Conservation (phyloP, 148 eudicot genomes). For the Fagopyrum tataricum region DNA sequence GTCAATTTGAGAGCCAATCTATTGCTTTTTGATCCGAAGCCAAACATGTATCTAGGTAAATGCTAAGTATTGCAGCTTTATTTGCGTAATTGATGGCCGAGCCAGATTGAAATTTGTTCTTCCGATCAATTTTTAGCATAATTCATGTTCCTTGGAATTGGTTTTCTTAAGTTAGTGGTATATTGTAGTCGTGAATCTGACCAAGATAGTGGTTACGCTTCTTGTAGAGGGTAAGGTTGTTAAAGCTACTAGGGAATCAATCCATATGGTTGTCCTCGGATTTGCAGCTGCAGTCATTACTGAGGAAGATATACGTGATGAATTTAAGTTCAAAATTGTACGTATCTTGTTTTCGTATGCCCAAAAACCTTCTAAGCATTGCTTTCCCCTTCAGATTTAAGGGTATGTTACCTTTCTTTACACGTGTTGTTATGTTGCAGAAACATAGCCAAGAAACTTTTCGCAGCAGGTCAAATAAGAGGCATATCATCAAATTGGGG, state of each 20-base stretch:
- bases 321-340: slow-evolving; percentile 59
- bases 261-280: slow-evolving; percentile 81
- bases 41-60: slow-evolving; percentile 64
- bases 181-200: background rate
- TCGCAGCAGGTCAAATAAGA: slow-evolving; percentile 50
- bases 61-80: background rate
- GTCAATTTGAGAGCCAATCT: slow-evolving; percentile 48
- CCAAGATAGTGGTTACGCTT: background rate
- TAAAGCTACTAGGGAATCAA: slow-evolving; percentile 58
- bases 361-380: background rate
- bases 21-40: slow-evolving; percentile 70
- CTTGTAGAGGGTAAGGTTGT: slow-evolving; percentile 83
- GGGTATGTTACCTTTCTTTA: background rate
- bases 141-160: background rate
- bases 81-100: background rate
- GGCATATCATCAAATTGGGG: slow-evolving; percentile 68
- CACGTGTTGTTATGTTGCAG: slow-evolving; percentile 27
- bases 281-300: slow-evolving; percentile 75
- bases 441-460: slow-evolving; percentile 50
- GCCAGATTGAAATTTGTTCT: background rate
- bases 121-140: background rate
- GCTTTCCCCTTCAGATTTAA: background rate
- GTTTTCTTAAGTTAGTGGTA: background rate
- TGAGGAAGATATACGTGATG: slow-evolving; percentile 71
- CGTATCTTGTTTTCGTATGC: slow-evolving; percentile 14